Conservation (phyloP, 768 basidiomycete genomes). For the Suillus subalutaceus region DNA sequence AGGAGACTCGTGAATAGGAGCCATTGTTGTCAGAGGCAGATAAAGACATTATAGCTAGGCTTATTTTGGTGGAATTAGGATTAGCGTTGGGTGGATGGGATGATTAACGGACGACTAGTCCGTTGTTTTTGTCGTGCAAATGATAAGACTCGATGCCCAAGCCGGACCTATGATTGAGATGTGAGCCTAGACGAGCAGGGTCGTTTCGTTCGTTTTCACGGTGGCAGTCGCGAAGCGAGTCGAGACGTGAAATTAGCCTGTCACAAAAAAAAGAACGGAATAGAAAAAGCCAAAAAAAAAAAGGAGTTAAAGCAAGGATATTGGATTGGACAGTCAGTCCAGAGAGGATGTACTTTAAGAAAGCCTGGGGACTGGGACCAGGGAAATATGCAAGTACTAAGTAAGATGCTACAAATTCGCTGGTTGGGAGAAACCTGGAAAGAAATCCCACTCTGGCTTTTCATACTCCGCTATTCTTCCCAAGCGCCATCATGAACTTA, state of each 20-base stretch:
- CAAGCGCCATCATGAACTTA: slow-evolving; percentile 18
- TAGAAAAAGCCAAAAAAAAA: slow-evolving; percentile 19
- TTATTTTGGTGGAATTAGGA: slow-evolving; percentile 70
- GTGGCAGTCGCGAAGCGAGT: slow-evolving; percentile 24
- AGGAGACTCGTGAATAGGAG: slow-evolving; percentile 80
- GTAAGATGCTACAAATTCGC: slow-evolving; percentile 39
- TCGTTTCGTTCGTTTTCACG: slow-evolving; percentile 32
- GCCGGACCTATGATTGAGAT: slow-evolving; percentile 17
- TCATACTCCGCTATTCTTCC: slow-evolving; percentile 38
- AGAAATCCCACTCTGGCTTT: slow-evolving; percentile 32
- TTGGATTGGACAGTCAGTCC: slow-evolving; percentile 32
- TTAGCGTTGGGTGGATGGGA: slow-evolving; percentile 53
- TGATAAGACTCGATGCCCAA: slow-evolving; percentile 25
- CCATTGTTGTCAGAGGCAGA: slow-evolving; percentile 81
- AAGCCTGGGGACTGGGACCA: slow-evolving; percentile 37
- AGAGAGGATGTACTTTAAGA: slow-evolving; percentile 34
- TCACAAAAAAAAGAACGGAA: slow-evolving; percentile 22
- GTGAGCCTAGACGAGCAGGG: slow-evolving; percentile 21
- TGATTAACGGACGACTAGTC: slow-evolving; percentile 36
- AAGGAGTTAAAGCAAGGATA: slow-evolving; percentile 30
- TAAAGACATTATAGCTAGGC: slow-evolving; percentile 83
- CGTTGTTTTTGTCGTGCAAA: slow-evolving; percentile 34
- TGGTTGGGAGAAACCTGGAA: slow-evolving; percentile 32
- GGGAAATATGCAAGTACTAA: slow-evolving; percentile 40
- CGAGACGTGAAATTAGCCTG: slow-evolving; percentile 33